Base-by-base conservation (phyloP, 2,329 filamentous ascomycete species). In the Penicillium janthinellum region DNA sequence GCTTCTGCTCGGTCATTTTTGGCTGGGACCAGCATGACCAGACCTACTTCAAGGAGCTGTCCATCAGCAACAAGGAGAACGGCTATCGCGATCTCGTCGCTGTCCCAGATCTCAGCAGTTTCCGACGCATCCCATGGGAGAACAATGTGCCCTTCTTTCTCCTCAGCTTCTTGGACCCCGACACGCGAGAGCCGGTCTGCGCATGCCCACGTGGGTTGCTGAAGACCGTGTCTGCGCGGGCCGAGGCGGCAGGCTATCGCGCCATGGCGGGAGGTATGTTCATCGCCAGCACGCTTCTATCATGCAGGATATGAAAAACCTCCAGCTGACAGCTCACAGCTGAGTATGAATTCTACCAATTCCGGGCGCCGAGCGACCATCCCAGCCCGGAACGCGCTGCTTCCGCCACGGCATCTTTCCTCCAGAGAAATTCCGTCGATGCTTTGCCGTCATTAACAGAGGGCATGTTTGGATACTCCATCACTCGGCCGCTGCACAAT, bases 21-120 rank as follows among this genome's bases (percentile, higher is more conserved):
- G 92, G 93, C 74, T 96, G 93, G 93, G 92, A 97, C 77, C 96
- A 96, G 91, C 92, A 97, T 77, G 93, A 97, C 72, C 84, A 87
- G 80, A 96, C 91, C 11, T 97, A 96, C 76, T 88, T 91, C 74
- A 87, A 84, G 68, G 92, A 96, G 78, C 85, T 96, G 64, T 85
- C 86, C 71, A 89, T 96, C 75, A 95, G 91, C 78, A 96, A 96
- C 79, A 90, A 90, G 67, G 88, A 91, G 71, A 96, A 96, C 74
- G 92, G 92, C 45, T 96, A 96, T 77, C 86, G 89, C 65, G 93
- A 96, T 75, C 79, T 96, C 45, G 84, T 96, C 53, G 92, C 93
- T 14, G 81, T 94, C 39, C 88, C 92, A 0, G 92, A 97, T 72
- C 79, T 96, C 41, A 81, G 78, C 60, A 90, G 84, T 63, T 96